Evolutionary conservation across 371 early-diverging fungal species (phyloP).

Genomic region (Rhizomucor pusillus): DNA sequence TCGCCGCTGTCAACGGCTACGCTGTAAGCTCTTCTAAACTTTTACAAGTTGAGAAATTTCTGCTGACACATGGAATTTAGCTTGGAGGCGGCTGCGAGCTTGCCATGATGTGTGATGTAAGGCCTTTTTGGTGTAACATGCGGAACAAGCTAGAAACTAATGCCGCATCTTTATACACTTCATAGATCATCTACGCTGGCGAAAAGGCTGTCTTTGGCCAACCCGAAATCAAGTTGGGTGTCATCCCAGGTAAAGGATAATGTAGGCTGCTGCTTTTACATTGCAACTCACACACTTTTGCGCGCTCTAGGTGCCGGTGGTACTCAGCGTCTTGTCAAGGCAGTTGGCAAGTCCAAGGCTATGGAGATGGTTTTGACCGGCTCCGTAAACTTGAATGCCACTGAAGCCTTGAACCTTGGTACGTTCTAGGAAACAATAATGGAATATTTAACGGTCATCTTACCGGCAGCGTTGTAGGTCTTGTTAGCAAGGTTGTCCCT

Average conservation of each 20-base stretch:
- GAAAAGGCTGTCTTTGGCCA: conserved; percentile 96
- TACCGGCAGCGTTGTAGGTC: conserved; percentile 30
- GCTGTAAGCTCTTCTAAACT: conserved; percentile 63
- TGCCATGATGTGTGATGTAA: conserved; percentile 95
- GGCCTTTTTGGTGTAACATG: conserved; percentile 14
- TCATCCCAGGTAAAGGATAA: conserved; percentile 70
- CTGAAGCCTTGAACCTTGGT: conserved; percentile 84
- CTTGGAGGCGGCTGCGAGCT: conserved; percentile 98
- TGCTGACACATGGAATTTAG: conserved; percentile 31
- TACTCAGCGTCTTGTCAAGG: conserved; percentile 89
- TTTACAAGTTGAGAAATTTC: not conserved
- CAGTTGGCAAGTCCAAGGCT: conserved; percentile 97
- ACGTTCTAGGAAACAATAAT: too few relatives aligned
- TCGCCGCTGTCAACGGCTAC: conserved; percentile 97
- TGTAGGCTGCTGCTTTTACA: not conserved
- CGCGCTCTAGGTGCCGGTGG: conserved; percentile 74
- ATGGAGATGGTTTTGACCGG: conserved; percentile 97
- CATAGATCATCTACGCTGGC: conserved; percentile 96
- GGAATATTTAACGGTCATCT: not conserved
- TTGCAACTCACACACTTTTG: too few relatives aligned
- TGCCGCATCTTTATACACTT: not conserved
- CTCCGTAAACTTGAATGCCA: conserved; percentile 76
- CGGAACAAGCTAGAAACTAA: not conserved
- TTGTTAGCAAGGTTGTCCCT: conserved; percentile 92
- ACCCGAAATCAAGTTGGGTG: conserved; percentile 98